Evolutionary conservation across 345 rosid species (phyloP).

Genomic region (Brassica rapa): DNA sequence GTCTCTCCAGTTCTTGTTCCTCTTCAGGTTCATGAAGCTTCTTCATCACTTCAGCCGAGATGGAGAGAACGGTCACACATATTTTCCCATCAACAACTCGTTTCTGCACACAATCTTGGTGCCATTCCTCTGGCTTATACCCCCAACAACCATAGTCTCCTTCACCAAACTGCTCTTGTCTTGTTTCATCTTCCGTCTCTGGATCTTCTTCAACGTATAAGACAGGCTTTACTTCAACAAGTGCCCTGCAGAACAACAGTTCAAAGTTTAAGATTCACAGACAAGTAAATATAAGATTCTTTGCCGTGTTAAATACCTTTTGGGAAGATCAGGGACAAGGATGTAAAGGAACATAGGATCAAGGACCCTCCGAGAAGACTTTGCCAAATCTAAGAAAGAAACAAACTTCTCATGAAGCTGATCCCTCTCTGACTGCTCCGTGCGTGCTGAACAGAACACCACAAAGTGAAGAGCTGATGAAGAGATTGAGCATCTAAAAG

Average conservation of each 20-base stretch:
- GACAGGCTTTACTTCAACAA: constrained; percentile 87
- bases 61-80: constrained; percentile 61
- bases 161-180: constrained; percentile 28
- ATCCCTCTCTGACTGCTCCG: constrained; percentile 56
- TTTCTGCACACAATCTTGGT: constrained; percentile 72
- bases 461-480: constrained; percentile 65
- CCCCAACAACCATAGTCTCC: constrained; percentile 46
- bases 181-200: constrained; percentile 40
- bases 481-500: constrained; percentile 71
- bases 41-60: constrained; percentile 48
- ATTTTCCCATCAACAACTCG: constrained; percentile 62
- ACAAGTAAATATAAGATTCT: not conserved
- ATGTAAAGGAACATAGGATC: constrained; percentile 71
- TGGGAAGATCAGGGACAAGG: constrained; percentile 87
- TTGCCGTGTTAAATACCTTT: constrained; percentile 51
- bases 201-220: constrained; percentile 57
- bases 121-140: constrained; percentile 78
- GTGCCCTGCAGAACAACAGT: constrained; percentile 58
- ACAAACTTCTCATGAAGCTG: constrained; percentile 65
- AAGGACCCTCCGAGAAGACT: constrained; percentile 42
- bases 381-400: constrained; percentile 49
- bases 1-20: constrained; percentile 47
- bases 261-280: not conserved
- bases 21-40: constrained; percentile 47
- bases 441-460: constrained; percentile 65